Evolutionary conservation across 1,284 basidiomycete species (phyloP).

Genomic region (Cerioporus squamosus): DNA sequence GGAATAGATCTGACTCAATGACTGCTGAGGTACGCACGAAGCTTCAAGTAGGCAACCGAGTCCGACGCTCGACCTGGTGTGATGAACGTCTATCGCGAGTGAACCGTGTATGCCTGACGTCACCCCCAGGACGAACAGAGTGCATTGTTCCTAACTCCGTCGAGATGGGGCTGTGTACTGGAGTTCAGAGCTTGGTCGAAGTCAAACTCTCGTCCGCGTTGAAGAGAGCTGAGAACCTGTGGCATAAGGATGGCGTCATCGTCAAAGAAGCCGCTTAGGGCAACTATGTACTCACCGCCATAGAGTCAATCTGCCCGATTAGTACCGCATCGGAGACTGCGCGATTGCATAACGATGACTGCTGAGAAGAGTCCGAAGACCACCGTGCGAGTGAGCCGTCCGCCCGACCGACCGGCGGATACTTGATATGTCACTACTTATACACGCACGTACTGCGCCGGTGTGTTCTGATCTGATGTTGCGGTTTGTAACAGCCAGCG

Average conservation of each 20-base stretch:
- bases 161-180: neutral
- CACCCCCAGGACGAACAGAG: too few species aligned
- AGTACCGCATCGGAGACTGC: neutral
- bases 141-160: too few species aligned
- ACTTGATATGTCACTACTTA: neutral
- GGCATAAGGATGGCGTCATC: slow-evolving; percentile 7
- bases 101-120: too few species aligned
- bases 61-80: neutral
- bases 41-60: neutral
- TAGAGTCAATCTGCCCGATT: neutral
- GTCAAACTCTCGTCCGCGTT: neutral
- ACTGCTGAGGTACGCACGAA: neutral
- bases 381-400: neutral
- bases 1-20: neutral
- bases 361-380: slow-evolving; percentile 10
- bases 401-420: neutral
- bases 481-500: neutral
- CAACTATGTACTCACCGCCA: neutral
- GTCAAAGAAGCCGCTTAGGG: neutral
- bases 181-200: neutral
- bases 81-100: neutral
- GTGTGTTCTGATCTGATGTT: slow-evolving; percentile 17
- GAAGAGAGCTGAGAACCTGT: neutral
- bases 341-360: neutral
- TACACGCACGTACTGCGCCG: too few species aligned